Evolutionary conservation across 164 flowering plant genomes (phyloP), one percentile per base, ranked within the genome.

Genomic region (Chimonanthus salicifolius): DNA sequence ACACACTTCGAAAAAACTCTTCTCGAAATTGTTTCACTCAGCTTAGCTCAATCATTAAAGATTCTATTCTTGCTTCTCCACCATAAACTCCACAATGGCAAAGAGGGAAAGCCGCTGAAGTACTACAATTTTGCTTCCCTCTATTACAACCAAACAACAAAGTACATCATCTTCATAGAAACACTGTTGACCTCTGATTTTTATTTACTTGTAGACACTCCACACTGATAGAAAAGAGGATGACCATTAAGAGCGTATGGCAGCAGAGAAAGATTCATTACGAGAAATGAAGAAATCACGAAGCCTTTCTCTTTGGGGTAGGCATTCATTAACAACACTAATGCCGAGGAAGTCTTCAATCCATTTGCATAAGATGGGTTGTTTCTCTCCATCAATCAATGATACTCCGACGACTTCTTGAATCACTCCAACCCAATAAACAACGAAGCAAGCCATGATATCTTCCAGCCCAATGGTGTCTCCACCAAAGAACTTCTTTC

Each of bases 401-500:
- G 48, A 44, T 2, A 1, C 7, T 4, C 71, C 67, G 2, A 46
- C 44, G 47, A 68, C 67, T 67, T 74, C 76, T 58, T 60, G 66
- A 7, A 7, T 7, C 49, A 47, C 15, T n/a, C 9, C 46, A 62
- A 68, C 15, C 71, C 64, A 68, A 45, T 58, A 58, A 8, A 67
- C 45, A 3, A 68, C 2, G 58, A 51, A 74, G 10, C 66, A 47
- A 5, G 72, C 67, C 2, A 58, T 66, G 15, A 74, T 73, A 21
- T 67, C 71, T 7, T n/a, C 66, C 2, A 68, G 58, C 3, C 67
- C 76, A 2, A 47, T 21, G n/a, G 10, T 58, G 13, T 74, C 71
- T 49, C 70, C 70, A 65, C 54, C 54, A 18, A 33, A 72, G 62
- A 66, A 74, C 20, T 15, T 58, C 21, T 48, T 66, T 58, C 75